phyloP scores from a whole-genome alignment of 805 yeast species.

The Scheffersomyces amazonensis region DNA sequence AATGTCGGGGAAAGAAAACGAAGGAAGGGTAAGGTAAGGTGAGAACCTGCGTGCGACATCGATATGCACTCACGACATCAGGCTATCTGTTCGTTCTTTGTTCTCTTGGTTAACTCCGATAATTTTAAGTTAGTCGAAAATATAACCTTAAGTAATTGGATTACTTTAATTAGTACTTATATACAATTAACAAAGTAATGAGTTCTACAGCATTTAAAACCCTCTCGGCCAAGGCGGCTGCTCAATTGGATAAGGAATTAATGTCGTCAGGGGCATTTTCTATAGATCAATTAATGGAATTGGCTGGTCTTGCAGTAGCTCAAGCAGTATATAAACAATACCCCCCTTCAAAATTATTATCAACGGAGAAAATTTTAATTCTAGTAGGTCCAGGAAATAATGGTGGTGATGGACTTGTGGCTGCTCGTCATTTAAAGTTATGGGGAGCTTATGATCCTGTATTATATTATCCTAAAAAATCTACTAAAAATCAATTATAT shows the following conservation, averaged over 20 bases:
- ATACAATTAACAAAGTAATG: no score
- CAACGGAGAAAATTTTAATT: slow-evolving; percentile 50
- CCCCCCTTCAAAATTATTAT: slow-evolving; percentile 44
- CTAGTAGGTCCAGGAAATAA: slow-evolving; percentile 96
- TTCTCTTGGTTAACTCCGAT: no score
- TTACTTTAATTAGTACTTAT: no score
- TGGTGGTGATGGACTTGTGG: slow-evolving; percentile 96
- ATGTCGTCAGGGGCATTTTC: slow-evolving; percentile 85
- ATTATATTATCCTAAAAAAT: slow-evolving; percentile 73
- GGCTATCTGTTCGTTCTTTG: no score
- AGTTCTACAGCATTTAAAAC: slow-evolving; percentile 18
- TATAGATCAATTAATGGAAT: slow-evolving; percentile 88
- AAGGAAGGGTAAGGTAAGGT: no score
- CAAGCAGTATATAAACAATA: slow-evolving; percentile 70
- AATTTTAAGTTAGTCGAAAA: no score
- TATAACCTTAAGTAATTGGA: no score
- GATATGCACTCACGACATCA: no score
- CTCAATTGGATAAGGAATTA: slow-evolving; percentile 76
- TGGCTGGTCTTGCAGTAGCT: slow-evolving; percentile 94
- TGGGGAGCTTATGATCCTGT: slow-evolving; percentile 73
- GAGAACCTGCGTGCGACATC: no score
- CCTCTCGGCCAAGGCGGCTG: slow-evolving; percentile 53
- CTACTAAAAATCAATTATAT: slow-evolving; percentile 55
- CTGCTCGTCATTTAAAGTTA: slow-evolving; percentile 83
- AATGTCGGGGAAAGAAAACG: no score